Evolutionary conservation across 2,329 filamentous ascomycete species (phyloP), one percentile per base, ranked within the genome.

Genomic region (Sclerotinia glacialis): DNA sequence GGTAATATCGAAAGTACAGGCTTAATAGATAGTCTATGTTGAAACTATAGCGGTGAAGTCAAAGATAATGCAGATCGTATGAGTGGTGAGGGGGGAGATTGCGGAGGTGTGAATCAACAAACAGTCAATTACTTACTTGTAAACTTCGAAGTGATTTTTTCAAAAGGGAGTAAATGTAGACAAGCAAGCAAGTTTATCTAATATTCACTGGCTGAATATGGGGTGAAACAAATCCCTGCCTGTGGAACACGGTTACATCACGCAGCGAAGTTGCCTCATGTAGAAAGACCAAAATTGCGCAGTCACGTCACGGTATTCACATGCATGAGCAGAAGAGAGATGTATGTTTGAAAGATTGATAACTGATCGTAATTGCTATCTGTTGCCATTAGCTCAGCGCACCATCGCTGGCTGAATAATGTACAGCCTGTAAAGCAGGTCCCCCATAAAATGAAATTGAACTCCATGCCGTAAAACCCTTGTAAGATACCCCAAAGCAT

Each of bases 401-500:
- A 71, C 72, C 54, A 66, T 70, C 74, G 69, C 74, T 74, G 71
- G 71, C 69, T 67, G 64, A 65, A 69, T 74, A 74, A 71, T 74
- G 67, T 75, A 74, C 73, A 75, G 68, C 72, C 69, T 69, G 49
- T 66, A 63, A 55, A 46, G 37, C 34, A 61, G 46, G 42, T 56
- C 62, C 62, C 62, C 44, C 28, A 61, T 60, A 56, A 69, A 69
- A 69, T 67, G 50, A 49, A 65, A 67, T 62, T 68, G 59, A 74
- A 74, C 72, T 71, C 73, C 72, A 69, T 70, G 68, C 69, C 67
- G 65, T 68, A 69, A 69, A 69, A 70, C 70, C 65, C 60, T 53
- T 65, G 65, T 69, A 67, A 63, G 67, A 75, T 70, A 61, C 69
- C 59, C 69, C 72, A 67, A 72, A 64, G 68, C 74, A 73, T 73